phyloP scores from a whole-genome alignment of 768 basidiomycete species.

The Clavulina sp. region DNA sequence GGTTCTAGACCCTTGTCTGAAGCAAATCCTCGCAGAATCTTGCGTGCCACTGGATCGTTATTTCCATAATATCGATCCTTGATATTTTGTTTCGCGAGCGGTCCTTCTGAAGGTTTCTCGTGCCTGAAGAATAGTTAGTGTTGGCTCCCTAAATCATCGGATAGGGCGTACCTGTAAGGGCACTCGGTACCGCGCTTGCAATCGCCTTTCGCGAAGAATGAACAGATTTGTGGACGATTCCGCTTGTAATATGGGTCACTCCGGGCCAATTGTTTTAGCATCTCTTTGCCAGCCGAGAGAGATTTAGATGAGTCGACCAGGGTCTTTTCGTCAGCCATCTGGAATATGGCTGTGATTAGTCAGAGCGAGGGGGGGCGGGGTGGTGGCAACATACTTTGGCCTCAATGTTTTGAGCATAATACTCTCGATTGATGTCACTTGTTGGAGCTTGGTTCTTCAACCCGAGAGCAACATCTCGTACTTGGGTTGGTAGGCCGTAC shows the following conservation, averaged over 20 bases:
- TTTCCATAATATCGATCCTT: conserved; percentile 86
- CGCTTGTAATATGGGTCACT: conserved; percentile 97
- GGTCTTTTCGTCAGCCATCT: conserved; percentile 61
- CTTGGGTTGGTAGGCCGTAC: conserved; percentile 91
- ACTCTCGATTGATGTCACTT: conserved; percentile 94
- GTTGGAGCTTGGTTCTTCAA: conserved; percentile 76
- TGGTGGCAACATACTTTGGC: conserved; percentile 35
- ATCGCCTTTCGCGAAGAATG: conserved; percentile 90
- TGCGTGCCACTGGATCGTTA: conserved; percentile 87
- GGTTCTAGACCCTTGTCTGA: conserved; percentile 68
- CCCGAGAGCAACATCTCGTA: conserved; percentile 86
- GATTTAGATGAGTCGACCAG: conserved; percentile 41
- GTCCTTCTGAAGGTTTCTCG: conserved; percentile 72
- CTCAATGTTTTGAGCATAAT: conserved; percentile 86
- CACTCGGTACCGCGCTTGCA: conserved; percentile 85
- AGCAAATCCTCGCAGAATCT: conserved; percentile 69
- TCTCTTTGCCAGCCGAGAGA: conserved; percentile 77
- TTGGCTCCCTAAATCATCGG: background rate
- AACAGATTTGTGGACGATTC: conserved; percentile 85
- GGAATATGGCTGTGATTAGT: conserved; percentile 3
- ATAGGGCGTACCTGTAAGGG: conserved; percentile 48
- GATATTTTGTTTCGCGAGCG: conserved; percentile 78
- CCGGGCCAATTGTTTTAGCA: conserved; percentile 87
- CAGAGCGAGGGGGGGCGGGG: background rate
- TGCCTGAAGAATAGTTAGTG: conserved; percentile 33